Evolutionary conservation across 148 eudicot genomes (phyloP), one percentile per base, ranked within the genome.

Genomic region (Camellia japonica): DNA sequence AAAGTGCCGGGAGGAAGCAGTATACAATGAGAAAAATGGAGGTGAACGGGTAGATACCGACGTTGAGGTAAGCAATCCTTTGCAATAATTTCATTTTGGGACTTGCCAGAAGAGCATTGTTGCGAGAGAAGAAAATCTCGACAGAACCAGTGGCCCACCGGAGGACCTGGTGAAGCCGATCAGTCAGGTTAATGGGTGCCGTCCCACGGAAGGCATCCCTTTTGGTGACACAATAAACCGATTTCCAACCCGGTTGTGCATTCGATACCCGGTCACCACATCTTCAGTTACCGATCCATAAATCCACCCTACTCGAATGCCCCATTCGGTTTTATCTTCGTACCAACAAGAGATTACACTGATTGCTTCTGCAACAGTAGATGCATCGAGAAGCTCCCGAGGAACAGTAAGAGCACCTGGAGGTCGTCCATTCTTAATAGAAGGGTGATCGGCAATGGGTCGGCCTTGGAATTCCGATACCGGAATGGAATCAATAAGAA

Each of bases 131-230:
- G 87, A 95, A 93, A 54, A 95, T 95, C 88, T 95, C 98, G 0
- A 95, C 98, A 0, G 98, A 95, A 2, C 98, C 98, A 0, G 98
- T 95, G 46, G 98, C 98, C 98, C 98, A 95, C 20, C 98, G 87
- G 52, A 95, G 96, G 73, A 95, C 98, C 75, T 95, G 98, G 85
- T 95, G 98, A 64, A 95, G 97, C 76, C 98, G 64, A 47, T 95
- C 98, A 2, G 98, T 95, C 55, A 95, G 90, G 74, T 95, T 95
- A 62, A 95, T 95, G 0, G 98, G 98, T 13, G 98, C 98, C 4
- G 97, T 91, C 23, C 98, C 98, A 54, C 97, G 97, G 60, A 95
- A 95, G 3, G 98, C 98, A 46, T 95, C 98, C 71, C 98, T 80
- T 46, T 90, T 92, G 13, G 98, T 93, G 11, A 95, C 98, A 62